phyloP scores from a whole-genome alignment of 164 flowering plant species.

The Macadamia tetraphylla region DNA sequence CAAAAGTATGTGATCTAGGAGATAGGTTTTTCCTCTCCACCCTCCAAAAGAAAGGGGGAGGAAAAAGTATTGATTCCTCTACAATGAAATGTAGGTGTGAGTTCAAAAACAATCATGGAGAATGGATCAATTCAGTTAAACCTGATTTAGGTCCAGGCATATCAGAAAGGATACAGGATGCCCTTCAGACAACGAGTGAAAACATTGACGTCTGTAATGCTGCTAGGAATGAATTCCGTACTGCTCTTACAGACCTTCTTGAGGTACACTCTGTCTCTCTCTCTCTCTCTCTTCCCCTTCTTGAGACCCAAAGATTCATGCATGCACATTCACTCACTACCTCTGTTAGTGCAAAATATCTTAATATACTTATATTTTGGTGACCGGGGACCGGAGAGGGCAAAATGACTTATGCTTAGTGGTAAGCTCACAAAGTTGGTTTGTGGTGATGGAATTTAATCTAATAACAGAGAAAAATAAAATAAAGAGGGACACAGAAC shows the following conservation, averaged over 20 bases:
- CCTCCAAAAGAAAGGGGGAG: too few species aligned
- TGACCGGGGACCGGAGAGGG: too few species aligned
- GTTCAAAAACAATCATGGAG: constrained; percentile 82
- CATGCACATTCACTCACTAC: background rate
- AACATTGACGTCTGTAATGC: constrained; percentile 37
- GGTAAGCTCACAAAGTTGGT: too few species aligned
- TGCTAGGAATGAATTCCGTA: constrained; percentile 46
- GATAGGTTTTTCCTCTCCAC: too few species aligned
- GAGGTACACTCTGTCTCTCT: constrained; percentile 38
- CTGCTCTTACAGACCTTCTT: constrained; percentile 61
- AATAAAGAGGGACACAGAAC: too few species aligned
- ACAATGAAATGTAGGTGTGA: constrained; percentile 54
- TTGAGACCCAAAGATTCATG: background rate
- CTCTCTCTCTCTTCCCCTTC: background rate
- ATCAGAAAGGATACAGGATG: constrained; percentile 68
- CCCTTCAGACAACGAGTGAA: constrained; percentile 50
- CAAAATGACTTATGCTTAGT: too few species aligned
- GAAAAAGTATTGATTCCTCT: background rate
- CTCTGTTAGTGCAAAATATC: too few species aligned
- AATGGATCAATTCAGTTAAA: constrained; percentile 64
- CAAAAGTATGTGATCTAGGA: background rate
- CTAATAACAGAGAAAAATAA: too few species aligned
- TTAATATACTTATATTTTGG: too few species aligned
- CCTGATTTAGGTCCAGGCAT: constrained; percentile 83
- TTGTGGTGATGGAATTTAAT: too few species aligned